Evolutionary conservation across 106 monocot species (phyloP).

Genomic region (Alisma plantagoaquatica): DNA sequence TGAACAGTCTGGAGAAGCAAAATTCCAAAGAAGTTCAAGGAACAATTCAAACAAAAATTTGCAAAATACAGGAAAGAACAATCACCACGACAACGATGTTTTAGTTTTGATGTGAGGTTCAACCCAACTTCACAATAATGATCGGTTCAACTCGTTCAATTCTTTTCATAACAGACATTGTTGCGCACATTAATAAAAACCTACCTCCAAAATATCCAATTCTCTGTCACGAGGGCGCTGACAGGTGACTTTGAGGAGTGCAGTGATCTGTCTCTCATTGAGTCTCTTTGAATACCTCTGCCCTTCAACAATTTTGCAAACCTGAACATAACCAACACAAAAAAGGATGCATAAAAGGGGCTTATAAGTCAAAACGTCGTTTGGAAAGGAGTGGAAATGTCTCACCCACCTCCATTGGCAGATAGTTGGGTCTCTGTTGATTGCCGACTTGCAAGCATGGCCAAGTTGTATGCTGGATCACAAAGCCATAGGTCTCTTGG

Average conservation of each 20-base stretch:
- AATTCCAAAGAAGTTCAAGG: neutral
- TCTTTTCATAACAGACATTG: too few species aligned
- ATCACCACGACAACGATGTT: too few species aligned
- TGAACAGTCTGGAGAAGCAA: constrained; percentile 55
- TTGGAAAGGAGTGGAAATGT: too few species aligned
- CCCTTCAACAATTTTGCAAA: constrained; percentile 92
- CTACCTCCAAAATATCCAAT: constrained; percentile 66
- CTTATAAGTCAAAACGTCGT: too few species aligned
- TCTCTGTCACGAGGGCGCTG: constrained; percentile 76
- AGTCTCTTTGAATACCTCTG: constrained; percentile 94
- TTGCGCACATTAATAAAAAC: too few species aligned
- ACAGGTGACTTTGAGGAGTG: constrained; percentile 83
- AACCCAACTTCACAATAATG: too few species aligned
- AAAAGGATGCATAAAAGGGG: too few species aligned
- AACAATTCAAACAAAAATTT: neutral
- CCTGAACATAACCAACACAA: constrained; percentile 26
- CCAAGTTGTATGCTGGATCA: constrained; percentile 59
- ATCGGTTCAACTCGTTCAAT: too few species aligned
- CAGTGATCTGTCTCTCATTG: constrained; percentile 94
- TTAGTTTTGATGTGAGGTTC: too few species aligned
- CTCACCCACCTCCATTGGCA: constrained; percentile 80
- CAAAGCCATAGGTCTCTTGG: constrained; percentile 71
- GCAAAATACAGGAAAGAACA: too few species aligned
- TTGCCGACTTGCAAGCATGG: constrained; percentile 95
- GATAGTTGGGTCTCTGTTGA: constrained; percentile 88